A percentile compares a stretch with the other conserved stretches of the same genome.
phyloP scores from a whole-genome alignment of 306 rosid species.

The Vigna trinervia region DNA sequence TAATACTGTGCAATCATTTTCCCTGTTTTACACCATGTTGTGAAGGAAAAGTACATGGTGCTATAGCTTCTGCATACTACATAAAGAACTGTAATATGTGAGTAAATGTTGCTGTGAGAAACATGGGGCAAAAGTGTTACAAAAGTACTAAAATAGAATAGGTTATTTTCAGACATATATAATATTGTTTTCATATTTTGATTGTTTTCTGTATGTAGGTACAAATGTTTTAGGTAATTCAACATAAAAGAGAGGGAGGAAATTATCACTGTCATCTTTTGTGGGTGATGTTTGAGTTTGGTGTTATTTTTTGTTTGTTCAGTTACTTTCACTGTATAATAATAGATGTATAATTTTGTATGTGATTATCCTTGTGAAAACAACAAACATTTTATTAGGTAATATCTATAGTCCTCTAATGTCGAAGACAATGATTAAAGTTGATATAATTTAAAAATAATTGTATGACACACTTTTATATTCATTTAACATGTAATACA shows the following conservation, averaged over 20 bases:
- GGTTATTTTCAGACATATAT: conserved; percentile 21
- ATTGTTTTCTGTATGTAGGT: conserved; percentile 27
- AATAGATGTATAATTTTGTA: background rate
- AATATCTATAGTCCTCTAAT: background rate
- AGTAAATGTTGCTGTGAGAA: conserved; percentile 1
- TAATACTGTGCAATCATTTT: conserved; percentile 21
- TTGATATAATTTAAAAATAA: background rate
- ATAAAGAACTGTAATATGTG: conserved; percentile 26
- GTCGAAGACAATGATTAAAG: background rate
- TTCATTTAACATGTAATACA: no score
- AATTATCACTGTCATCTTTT: conserved; percentile 10
- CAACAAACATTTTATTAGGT: background rate
- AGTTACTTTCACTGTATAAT: conserved; percentile 12
- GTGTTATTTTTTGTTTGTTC: background rate
- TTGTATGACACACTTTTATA: no score
- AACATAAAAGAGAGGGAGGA: conserved; percentile 17
- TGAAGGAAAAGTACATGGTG: conserved; percentile 26
- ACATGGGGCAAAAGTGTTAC: conserved; percentile 1
- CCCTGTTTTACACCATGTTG: conserved; percentile 31
- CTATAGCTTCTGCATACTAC: conserved; percentile 13
- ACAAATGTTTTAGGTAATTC: conserved; percentile 20
- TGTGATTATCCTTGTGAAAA: background rate
- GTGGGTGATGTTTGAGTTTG: conserved; percentile 14
- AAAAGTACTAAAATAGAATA: conserved; percentile 19
- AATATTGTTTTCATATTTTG: conserved; percentile 10